A percentile compares a stretch with the other conserved stretches of the same genome.
These are phyloP conservation scores for Leptographium radiaticola DNA, from an alignment of 2,329 filamentous ascomycete species.

Conservation along the genomic window DNA sequence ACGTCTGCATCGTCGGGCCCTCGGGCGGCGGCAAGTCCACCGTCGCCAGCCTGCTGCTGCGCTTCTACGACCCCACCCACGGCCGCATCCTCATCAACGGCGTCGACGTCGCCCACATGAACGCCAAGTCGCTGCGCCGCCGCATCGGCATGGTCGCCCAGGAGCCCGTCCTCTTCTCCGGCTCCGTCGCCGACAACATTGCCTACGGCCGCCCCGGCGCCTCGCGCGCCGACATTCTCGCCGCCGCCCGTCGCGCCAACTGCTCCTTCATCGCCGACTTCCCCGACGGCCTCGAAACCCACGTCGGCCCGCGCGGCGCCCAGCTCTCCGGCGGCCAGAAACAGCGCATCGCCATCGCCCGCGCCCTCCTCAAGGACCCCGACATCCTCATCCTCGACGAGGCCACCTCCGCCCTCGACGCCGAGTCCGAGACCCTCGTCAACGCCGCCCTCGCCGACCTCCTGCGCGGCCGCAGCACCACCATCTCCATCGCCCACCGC, in stretches of 20 bases:
- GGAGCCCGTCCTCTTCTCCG: slow-evolving; percentile 85
- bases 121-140: slow-evolving; percentile 80
- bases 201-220: slow-evolving; percentile 78
- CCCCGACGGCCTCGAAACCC: slow-evolving; percentile 87
- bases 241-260: slow-evolving; percentile 82
- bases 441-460: slow-evolving; percentile 77
- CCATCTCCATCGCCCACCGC: slow-evolving; percentile 92
- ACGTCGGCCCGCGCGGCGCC: slow-evolving; percentile 81
- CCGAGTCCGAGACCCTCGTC: slow-evolving; percentile 91
- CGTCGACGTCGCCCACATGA: slow-evolving; percentile 71
- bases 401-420: slow-evolving; percentile 88
- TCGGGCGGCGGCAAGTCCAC: slow-evolving; percentile 95
- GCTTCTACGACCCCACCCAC: slow-evolving; percentile 75
- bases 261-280: slow-evolving; percentile 96
- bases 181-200: slow-evolving; percentile 79
- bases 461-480: slow-evolving; percentile 80
- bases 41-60: slow-evolving; percentile 76
- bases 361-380: slow-evolving; percentile 86
- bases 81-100: slow-evolving; percentile 77
- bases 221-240: slow-evolving; percentile 65
- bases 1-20: slow-evolving; percentile 92
- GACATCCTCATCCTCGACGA: slow-evolving; percentile 96
- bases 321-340: slow-evolving; percentile 95
- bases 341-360: slow-evolving; percentile 92
- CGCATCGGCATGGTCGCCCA: slow-evolving; percentile 93